A percentile compares a stretch with the other conserved stretches of the same genome.
Evolutionary conservation across 2,329 filamentous ascomycete species (phyloP).

Genomic region (Fusarium tanahbumbuense): DNA sequence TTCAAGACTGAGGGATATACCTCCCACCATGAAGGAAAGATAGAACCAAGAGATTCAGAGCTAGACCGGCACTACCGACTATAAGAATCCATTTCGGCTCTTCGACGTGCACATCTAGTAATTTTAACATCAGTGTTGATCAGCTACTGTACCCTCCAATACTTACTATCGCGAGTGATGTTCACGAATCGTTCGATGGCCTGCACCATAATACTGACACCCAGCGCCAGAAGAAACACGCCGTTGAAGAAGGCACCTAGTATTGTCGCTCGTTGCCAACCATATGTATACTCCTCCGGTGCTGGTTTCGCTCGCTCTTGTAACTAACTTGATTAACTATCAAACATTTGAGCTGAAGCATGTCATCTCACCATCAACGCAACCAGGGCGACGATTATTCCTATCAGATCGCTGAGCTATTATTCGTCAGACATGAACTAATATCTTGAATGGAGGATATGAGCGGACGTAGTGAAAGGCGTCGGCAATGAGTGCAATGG

Average conservation of each 20-base stretch:
- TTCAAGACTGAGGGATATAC: background rate
- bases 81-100: constrained; percentile 75
- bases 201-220: constrained; percentile 78
- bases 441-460: background rate
- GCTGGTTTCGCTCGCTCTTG: constrained; percentile 64
- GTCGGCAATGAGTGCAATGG: constrained; percentile 79
- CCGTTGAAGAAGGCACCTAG: constrained; percentile 86
- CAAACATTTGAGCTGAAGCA: background rate
- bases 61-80: constrained; percentile 74
- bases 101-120: constrained; percentile 70
- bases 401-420: constrained; percentile 76
- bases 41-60: constrained; percentile 74
- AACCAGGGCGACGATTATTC: constrained; percentile 73
- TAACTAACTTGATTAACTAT: constrained; percentile 55
- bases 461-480: constrained; percentile 75
- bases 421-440: constrained; percentile 18
- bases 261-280: constrained; percentile 80
- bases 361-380: constrained; percentile 67
- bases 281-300: constrained; percentile 68
- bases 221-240: constrained; percentile 77
- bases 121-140: constrained; percentile 25
- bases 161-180: constrained; percentile 59
- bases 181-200: constrained; percentile 76
- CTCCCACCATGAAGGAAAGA: constrained; percentile 71
- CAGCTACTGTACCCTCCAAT: background rate